Conservation (phyloP, 768 basidiomycete genomes). For the Termitomyces sp. region DNA sequence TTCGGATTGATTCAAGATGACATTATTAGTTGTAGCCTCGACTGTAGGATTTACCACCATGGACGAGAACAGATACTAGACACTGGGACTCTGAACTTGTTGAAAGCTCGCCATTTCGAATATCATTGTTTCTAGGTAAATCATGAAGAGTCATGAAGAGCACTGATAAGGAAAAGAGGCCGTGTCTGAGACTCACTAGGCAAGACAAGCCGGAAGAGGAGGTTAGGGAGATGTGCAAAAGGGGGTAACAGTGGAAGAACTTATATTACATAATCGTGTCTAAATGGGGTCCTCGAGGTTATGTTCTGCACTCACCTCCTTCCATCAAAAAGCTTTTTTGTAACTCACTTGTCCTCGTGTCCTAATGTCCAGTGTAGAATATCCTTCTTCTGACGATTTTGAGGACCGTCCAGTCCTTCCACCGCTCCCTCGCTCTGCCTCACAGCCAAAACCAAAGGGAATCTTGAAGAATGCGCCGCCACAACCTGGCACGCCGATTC, state of each 20-base stretch:
- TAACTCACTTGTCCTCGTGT: not conserved
- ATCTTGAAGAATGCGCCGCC: constrained; percentile 82
- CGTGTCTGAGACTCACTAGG: not conserved
- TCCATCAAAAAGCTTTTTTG: not conserved
- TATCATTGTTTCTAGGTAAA: not conserved
- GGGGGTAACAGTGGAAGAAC: too few species aligned
- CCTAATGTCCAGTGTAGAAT: constrained; percentile 15
- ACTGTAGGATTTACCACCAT: too few species aligned
- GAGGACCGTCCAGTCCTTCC: constrained; percentile 42
- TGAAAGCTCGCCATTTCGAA: not conserved
- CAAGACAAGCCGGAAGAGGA: not conserved
- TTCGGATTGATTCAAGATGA: not conserved
- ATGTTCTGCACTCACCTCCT: not conserved
- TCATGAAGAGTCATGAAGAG: too few species aligned
- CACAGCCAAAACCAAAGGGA: constrained; percentile 77
- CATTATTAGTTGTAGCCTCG: too few species aligned
- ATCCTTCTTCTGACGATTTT: constrained; percentile 11
- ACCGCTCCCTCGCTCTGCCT: constrained; percentile 57
- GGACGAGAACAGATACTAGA: too few species aligned
- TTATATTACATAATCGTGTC: not conserved
- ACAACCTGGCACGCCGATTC: constrained; percentile 34
- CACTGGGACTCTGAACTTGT: too few species aligned
- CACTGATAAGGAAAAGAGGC: too few species aligned
- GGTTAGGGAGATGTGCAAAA: too few species aligned
- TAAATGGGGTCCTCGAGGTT: not conserved